Conservation (phyloP, 306 rosid species). For the Prunus padus region DNA sequence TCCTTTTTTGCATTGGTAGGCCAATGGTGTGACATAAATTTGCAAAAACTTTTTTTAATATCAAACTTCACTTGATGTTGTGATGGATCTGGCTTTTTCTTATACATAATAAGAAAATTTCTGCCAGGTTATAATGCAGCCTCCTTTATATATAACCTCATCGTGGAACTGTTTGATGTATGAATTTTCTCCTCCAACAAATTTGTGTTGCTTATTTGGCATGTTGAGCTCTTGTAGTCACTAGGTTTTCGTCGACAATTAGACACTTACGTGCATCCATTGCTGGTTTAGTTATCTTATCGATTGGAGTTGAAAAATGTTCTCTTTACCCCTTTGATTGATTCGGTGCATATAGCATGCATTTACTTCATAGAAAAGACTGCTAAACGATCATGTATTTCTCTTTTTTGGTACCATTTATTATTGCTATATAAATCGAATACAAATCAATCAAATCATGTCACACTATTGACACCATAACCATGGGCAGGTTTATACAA, state of each 20-base stretch:
- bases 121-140: background rate
- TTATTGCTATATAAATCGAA: slow-evolving; percentile 21
- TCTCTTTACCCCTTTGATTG: background rate
- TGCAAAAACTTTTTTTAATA: background rate
- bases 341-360: too few species aligned
- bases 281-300: background rate
- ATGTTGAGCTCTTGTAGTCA: background rate
- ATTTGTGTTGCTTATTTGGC: background rate
- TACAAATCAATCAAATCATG: slow-evolving; percentile 16
- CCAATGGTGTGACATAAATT: slow-evolving; percentile 24
- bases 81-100: slow-evolving; percentile 1
- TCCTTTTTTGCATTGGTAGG: slow-evolving; percentile 16
- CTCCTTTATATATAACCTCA: background rate
- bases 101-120: background rate
- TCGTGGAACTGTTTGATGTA: background rate
- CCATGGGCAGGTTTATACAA: slow-evolving; percentile 23
- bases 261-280: background rate
- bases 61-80: slow-evolving; percentile 1
- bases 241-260: background rate
- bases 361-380: too few species aligned
- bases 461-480: slow-evolving; percentile 34
- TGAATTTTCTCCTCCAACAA: background rate
- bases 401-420: background rate
- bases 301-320: background rate
- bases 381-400: too few species aligned